Percentiles rank a stretch among this genome's conserved stretches.
These are phyloP conservation scores for Cadophora luteo-olivacea DNA, from an alignment of 2,329 filamentous ascomycete genomes.

Conservation along the genomic window DNA sequence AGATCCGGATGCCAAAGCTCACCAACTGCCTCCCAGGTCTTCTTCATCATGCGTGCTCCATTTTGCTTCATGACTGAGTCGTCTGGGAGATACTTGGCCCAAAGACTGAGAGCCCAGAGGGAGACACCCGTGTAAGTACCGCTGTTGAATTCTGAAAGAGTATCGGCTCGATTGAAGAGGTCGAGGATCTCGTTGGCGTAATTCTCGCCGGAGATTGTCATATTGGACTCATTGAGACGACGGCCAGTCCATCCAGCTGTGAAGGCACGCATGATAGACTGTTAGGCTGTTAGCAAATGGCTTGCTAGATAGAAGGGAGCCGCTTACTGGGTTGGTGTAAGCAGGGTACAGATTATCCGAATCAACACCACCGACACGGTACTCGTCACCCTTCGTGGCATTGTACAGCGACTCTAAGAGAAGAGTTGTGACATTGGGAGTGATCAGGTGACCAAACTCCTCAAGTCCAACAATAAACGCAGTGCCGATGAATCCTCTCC, in stretches of 20 bases:
- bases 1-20: conserved; percentile 63
- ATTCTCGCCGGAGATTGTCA: conserved; percentile 61
- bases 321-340: conserved; percentile 61
- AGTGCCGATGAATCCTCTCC: conserved; percentile 67
- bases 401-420: conserved; percentile 62
- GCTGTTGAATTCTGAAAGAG: conserved; percentile 62
- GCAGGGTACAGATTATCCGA: conserved; percentile 67
- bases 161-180: conserved; percentile 61
- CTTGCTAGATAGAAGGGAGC: background rate
- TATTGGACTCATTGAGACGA: conserved; percentile 59
- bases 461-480: conserved; percentile 64
- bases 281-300: conserved; percentile 18
- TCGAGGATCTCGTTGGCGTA: conserved; percentile 62
- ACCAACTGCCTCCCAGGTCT: conserved; percentile 59
- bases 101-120: conserved; percentile 62
- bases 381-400: conserved; percentile 63
- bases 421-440: conserved; percentile 44
- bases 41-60: conserved; percentile 56
- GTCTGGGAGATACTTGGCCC: conserved; percentile 63
- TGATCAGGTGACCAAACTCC: conserved; percentile 59
- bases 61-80: conserved; percentile 60
- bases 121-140: conserved; percentile 68
- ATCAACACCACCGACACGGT: conserved; percentile 65
- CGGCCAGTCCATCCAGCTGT: conserved; percentile 64
- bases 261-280: conserved; percentile 66